Conservation (phyloP, 2,329 filamentous ascomycete species). For the Penicillium palitans region DNA sequence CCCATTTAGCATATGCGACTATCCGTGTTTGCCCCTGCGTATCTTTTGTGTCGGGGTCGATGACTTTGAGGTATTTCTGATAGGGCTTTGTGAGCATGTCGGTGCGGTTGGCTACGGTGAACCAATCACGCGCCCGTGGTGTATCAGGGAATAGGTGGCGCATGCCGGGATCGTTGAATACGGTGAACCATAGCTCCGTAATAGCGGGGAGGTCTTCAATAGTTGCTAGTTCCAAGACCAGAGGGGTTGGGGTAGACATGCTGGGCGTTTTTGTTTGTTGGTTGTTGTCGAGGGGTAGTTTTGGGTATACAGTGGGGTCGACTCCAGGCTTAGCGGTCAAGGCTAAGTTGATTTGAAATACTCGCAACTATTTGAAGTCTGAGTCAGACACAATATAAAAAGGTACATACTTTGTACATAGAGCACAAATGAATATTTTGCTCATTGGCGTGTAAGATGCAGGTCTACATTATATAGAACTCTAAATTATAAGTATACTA, state of each 20-base stretch:
- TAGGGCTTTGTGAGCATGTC: constrained; percentile 29
- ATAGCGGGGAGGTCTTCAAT: constrained; percentile 27
- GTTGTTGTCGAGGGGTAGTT: background rate
- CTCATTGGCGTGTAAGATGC: background rate
- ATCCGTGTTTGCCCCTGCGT: constrained; percentile 17
- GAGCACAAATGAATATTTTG: background rate
- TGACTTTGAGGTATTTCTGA: constrained; percentile 30
- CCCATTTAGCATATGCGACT: constrained; percentile 35
- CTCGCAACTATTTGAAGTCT: background rate
- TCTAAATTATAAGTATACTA: background rate
- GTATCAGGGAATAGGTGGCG: constrained; percentile 30
- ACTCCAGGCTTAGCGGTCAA: background rate
- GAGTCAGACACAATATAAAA: background rate
- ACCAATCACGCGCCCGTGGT: constrained; percentile 30
- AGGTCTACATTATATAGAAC: background rate
- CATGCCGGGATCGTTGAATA: constrained; percentile 26
- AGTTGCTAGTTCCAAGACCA: constrained; percentile 18
- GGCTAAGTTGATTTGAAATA: background rate
- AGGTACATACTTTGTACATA: background rate
- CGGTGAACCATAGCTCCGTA: constrained; percentile 27
- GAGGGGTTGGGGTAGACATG: background rate
- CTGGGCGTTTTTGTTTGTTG: background rate
- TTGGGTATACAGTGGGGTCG: background rate
- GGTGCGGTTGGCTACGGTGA: constrained; percentile 20
- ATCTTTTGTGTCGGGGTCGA: constrained; percentile 20